phyloP scores from a whole-genome alignment of 2,329 filamentous ascomycete genomes.

The Tolypocladium paradoxum region DNA sequence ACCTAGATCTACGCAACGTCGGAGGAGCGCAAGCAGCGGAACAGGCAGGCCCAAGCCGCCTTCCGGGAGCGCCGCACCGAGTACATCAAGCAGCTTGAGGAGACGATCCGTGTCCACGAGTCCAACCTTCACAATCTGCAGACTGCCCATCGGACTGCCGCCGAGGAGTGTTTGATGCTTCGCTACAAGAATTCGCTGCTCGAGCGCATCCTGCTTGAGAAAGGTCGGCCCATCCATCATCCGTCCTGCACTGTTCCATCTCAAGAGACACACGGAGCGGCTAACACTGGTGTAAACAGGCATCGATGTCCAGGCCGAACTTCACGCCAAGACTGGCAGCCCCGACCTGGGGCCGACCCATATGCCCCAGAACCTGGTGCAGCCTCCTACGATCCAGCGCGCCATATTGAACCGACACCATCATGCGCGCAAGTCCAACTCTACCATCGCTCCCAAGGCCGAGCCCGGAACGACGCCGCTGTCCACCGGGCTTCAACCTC shows the following conservation, averaged over 20 bases:
- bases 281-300: constrained; percentile 36
- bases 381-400: constrained; percentile 67
- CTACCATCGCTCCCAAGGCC: constrained; percentile 65
- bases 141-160: constrained; percentile 85
- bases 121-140: constrained; percentile 87
- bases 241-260: not conserved
- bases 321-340: constrained; percentile 84
- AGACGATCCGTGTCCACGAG: constrained; percentile 94
- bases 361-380: constrained; percentile 57
- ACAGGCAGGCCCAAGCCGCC: constrained; percentile 91
- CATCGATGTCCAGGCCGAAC: constrained; percentile 93
- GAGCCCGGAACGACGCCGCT: constrained; percentile 40
- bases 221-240: constrained; percentile 49
- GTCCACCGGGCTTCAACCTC: constrained; percentile 32
- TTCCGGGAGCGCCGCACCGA: constrained; percentile 95
- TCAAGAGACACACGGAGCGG: not conserved
- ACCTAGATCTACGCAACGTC: constrained; percentile 92
- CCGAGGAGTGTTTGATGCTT: constrained; percentile 95
- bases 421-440: constrained; percentile 58
- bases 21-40: constrained; percentile 95
- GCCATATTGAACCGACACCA: constrained; percentile 75
- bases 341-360: constrained; percentile 64
- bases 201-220: constrained; percentile 90
- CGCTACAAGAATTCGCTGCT: constrained; percentile 96
- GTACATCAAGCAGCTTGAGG: constrained; percentile 98